Conservation (phyloP, 768 basidiomycete genomes). For the Suillus spraguei region DNA sequence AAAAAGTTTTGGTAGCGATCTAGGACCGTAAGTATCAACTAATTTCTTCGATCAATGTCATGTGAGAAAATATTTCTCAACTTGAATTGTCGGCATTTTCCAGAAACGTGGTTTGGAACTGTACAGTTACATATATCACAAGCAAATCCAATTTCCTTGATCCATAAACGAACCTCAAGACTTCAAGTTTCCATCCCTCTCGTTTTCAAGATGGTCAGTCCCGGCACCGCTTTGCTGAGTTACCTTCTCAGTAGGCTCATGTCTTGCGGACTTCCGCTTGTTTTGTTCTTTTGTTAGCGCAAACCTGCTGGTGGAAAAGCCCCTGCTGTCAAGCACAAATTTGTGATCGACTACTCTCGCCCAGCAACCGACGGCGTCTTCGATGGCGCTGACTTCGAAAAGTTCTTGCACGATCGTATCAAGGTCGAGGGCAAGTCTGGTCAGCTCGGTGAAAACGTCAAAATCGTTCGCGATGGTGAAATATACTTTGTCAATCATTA, state of each 20-base stretch:
- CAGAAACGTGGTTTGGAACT: slow-evolving; percentile 38
- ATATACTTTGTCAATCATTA: slow-evolving; percentile 20
- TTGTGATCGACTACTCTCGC: slow-evolving; percentile 83
- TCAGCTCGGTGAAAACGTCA: slow-evolving; percentile 87
- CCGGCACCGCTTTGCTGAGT: slow-evolving; percentile 86
- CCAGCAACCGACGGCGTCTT: slow-evolving; percentile 69
- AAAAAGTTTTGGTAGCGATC: neutral
- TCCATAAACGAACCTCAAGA: slow-evolving; percentile 17
- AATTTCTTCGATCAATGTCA: slow-evolving; percentile 18
- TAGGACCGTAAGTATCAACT: neutral
- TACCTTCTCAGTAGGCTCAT: slow-evolving; percentile 90
- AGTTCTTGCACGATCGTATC: slow-evolving; percentile 92
- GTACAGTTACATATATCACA: slow-evolving; percentile 47
- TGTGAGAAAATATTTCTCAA: slow-evolving; percentile 17
- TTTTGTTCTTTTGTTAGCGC: slow-evolving; percentile 47
- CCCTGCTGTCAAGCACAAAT: slow-evolving; percentile 67
- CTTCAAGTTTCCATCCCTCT: slow-evolving; percentile 32
- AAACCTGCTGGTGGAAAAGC: slow-evolving; percentile 59
- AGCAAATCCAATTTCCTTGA: slow-evolving; percentile 22
- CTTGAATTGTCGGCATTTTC: slow-evolving; percentile 9
- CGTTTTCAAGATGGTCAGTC: slow-evolving; percentile 69
- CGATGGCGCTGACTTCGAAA: slow-evolving; percentile 71
- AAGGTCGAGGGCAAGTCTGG: slow-evolving; percentile 93
- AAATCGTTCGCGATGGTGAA: slow-evolving; percentile 83
- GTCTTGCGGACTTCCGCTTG: slow-evolving; percentile 38